Evolutionary conservation across 2,329 filamentous ascomycete species (phyloP), one percentile per base, ranked within the genome.

Genomic region (Trichoderma semiorbis): DNA sequence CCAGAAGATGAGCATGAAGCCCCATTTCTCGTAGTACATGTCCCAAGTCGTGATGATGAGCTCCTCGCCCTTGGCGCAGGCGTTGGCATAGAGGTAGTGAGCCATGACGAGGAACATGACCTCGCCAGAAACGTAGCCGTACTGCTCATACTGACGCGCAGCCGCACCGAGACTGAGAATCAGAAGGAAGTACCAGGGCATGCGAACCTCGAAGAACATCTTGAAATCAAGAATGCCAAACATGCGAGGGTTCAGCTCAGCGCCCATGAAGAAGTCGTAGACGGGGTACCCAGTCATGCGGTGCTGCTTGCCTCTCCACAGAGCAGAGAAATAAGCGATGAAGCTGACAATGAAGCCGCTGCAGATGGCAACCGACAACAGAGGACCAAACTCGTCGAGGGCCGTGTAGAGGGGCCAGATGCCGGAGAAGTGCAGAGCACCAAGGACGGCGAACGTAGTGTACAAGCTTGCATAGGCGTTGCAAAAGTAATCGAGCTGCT

Each of bases 1-100:
- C 94, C 94, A 97, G 89, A 97, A 97, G 81, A 97, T 97, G 75
- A 97, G 89, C 94, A 97, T 97, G 85, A 97, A 97, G 67, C 94
- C 94, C 89, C 93, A 95, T 84, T 97, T 97, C 86, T 97, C 94
- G 78, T 94, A 95, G 85, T 97, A 97, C 92, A 97, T 97, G 78
- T 97, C 94, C 92, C 94, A 97, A 64, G 93, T 96, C 10, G 92
- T 92, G 72, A 94, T 88, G 81, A 97, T 97, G 79, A 94, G 89
- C 83, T 97, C 93, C 83, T 97, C 94, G 62, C 92, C 95, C 85
- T 97, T 97, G 76, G 91, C 90, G 84, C 94, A 97, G 68, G 94
- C 94, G 81, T 97, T 96, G 79, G 94, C 93, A 78, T 97, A 97
- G 60, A 97, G 87, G 83, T 92, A 97, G 83, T 97, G 94, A 1